phyloP scores from a whole-genome alignment of 139 green algal species.

The Yamagishiella unicocca region DNA sequence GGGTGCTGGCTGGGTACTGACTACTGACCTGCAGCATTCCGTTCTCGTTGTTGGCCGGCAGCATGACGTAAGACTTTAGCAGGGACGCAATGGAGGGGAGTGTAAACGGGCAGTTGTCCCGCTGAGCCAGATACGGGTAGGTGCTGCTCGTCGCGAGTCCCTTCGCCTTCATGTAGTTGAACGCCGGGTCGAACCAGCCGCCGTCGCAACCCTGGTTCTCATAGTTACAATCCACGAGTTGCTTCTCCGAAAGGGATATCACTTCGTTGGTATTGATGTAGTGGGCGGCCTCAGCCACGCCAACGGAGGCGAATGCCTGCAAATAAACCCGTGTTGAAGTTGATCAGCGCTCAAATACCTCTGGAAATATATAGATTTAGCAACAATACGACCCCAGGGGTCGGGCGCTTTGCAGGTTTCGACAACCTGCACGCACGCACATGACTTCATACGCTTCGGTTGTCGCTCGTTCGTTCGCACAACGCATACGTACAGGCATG shows the following conservation, averaged over 20 bases:
- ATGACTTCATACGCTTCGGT: too few species aligned
- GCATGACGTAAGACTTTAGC: not conserved
- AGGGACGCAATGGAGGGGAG: not conserved
- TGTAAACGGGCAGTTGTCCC: not conserved
- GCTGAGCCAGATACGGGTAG: not conserved
- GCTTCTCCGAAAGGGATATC: not conserved
- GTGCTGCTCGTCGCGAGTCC: not conserved
- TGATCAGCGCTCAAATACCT: too few species aligned
- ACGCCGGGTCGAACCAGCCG: not conserved
- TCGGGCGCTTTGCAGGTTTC: too few species aligned
- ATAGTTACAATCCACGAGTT: conserved; percentile 2
- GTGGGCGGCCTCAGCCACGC: not conserved
- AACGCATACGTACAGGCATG: too few species aligned
- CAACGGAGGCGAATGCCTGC: not conserved
- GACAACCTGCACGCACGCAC: too few species aligned
- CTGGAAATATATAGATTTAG: too few species aligned
- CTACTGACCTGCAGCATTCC: not conserved
- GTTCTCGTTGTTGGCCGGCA: not conserved
- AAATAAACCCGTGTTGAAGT: too few species aligned
- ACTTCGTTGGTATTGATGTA: not conserved
- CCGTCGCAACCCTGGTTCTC: not conserved
- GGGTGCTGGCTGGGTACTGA: not conserved
- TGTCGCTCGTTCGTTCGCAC: too few species aligned
- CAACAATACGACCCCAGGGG: too few species aligned
- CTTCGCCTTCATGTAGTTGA: not conserved